These are phyloP conservation scores for Trebouxia gelatinosa DNA, from an alignment of 163 green algal species.

Conservation along the genomic window DNA sequence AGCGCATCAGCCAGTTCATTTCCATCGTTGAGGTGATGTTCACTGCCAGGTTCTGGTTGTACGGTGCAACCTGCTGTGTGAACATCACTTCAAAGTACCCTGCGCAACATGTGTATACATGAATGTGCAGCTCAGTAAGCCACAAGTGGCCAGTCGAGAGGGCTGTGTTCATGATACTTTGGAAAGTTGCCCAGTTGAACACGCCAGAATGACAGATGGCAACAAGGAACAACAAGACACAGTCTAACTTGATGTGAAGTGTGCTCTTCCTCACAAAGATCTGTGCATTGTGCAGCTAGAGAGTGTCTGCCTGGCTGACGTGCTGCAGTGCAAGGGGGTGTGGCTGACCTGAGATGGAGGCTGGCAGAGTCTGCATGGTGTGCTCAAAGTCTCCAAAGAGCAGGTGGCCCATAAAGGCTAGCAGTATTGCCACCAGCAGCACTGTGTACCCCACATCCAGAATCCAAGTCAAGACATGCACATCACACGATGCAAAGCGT, in stretches of 20 bases:
- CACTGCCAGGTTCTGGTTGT: slow-evolving; percentile 4
- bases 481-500: background rate
- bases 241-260: background rate
- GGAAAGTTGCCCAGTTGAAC: background rate
- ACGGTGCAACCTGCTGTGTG: background rate
- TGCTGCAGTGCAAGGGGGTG: background rate
- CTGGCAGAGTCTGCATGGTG: background rate
- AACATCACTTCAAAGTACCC: slow-evolving; percentile 17
- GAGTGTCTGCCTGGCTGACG: too few relatives aligned
- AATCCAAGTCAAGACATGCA: slow-evolving; percentile 13
- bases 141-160: background rate
- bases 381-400: slow-evolving; percentile 26
- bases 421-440: background rate
- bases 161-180: background rate
- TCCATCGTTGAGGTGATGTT: background rate
- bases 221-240: background rate
- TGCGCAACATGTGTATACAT: background rate
- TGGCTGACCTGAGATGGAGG: slow-evolving; percentile 16
- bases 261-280: too few relatives aligned
- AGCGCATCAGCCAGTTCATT: slow-evolving; percentile 19
- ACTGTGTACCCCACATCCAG: background rate
- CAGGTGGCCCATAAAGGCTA: background rate
- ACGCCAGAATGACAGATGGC: background rate
- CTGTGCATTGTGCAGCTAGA: too few relatives aligned
- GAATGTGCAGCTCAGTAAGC: background rate